Evolutionary conservation across 345 rosid genomes (phyloP), one percentile per base, ranked within the genome.

Genomic region (Camelina hispida): DNA sequence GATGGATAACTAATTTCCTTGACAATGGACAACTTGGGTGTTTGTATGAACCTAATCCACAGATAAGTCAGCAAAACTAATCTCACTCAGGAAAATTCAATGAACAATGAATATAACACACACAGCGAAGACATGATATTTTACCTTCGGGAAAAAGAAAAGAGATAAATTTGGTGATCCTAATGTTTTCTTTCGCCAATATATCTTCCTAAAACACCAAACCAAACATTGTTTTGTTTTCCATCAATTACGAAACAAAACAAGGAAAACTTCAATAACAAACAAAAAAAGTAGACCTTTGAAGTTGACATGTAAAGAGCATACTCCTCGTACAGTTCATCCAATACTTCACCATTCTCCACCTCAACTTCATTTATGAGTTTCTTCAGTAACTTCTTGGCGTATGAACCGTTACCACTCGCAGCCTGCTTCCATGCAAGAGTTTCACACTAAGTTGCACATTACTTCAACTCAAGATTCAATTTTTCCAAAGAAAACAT

Each of bases 121-220:
- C 68, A 66, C 17, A 50, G 6, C 43, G 67, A 62, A 58, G 62
- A 42, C 34, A 69, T 3, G 12, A 5, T 46, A 68, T 28, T 8
- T 79, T 76, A 88, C 96, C 96, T 30, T 81, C 80, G 5, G 92
- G 88, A 76, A 91, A 91, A 66, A 90, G 91, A 79, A 86, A 91
- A 47, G 95, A 88, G 42, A 90, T 74, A 78, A 63, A 83, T 69
- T 90, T 91, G 83, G 84, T 76, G 78, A 86, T 73, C 81, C 92
- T 84, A 50, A 32, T 72, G 68, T 77, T 82, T 58, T 78, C 85
- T 76, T 77, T 84, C 58, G 70, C 71, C 40, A 75, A 54, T 73
- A 38, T 32, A 22, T 78, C 80, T 20, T 86, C 96, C 96, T 88
- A 40, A 48, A 48, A 62, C 62, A 16, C 17, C 30, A 10, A 38